These are phyloP conservation scores for Fonsecaea erecta DNA, from an alignment of 2,329 filamentous ascomycete genomes.

Conservation along the genomic window DNA sequence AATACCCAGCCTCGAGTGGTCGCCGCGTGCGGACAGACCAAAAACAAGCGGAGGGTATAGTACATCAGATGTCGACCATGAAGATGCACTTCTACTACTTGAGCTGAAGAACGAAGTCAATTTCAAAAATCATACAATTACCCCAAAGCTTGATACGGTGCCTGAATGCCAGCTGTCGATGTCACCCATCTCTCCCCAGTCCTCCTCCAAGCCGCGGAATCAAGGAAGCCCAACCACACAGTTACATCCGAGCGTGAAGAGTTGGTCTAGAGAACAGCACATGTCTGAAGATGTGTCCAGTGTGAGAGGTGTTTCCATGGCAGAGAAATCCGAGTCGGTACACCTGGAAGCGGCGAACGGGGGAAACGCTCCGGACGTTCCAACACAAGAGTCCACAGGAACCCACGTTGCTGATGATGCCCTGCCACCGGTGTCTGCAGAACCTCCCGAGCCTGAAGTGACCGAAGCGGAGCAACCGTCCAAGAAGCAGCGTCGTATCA, in stretches of 20 bases:
- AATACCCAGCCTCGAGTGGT: slow-evolving; percentile 49
- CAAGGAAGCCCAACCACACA: slow-evolving; percentile 9
- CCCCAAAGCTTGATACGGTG: slow-evolving; percentile 22
- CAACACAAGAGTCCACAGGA: not conserved
- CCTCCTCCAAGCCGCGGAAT: slow-evolving; percentile 5
- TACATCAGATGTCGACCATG: slow-evolving; percentile 43
- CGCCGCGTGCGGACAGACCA: slow-evolving; percentile 39
- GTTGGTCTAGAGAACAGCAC: not conserved
- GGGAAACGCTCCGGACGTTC: not conserved
- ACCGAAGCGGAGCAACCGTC: slow-evolving; percentile 9
- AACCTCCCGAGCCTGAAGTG: slow-evolving; percentile 5
- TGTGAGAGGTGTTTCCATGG: not conserved
- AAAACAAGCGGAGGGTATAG: slow-evolving; percentile 43
- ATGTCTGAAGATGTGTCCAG: not conserved
- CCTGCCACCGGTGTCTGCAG: slow-evolving; percentile 2
- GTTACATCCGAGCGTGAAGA: slow-evolving; percentile 8
- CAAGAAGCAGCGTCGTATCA: slow-evolving; percentile 28
- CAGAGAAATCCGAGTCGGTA: slow-evolving; percentile 2
- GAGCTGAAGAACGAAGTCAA: slow-evolving; percentile 43
- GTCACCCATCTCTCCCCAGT: slow-evolving; percentile 17
- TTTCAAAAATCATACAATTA: slow-evolving; percentile 30
- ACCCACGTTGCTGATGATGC: not conserved
- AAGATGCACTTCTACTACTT: slow-evolving; percentile 55
- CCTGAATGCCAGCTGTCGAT: slow-evolving; percentile 12
- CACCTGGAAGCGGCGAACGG: not conserved